Conservation (phyloP, 345 rosid species). For the Citropsis articulata region DNA sequence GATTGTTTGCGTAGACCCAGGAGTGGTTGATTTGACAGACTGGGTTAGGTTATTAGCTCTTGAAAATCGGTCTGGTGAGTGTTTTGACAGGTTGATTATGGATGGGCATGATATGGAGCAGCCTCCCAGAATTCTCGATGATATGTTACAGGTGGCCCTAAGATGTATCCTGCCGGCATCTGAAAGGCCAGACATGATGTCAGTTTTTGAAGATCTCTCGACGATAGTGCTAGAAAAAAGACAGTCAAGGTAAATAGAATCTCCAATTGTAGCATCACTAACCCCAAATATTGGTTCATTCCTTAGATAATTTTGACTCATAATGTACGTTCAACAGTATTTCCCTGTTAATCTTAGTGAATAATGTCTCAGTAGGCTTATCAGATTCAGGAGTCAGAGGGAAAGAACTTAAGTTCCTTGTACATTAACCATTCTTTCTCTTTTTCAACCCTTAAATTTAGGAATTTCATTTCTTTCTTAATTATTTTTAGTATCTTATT, state of each 20-base stretch:
- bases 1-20: conserved; percentile 52
- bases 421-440: conserved; percentile 8
- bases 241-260: conserved; percentile 14
- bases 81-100: conserved; percentile 54
- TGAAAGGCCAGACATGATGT: conserved; percentile 78
- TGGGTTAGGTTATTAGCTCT: conserved; percentile 65
- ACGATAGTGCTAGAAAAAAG: conserved; percentile 17
- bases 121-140: conserved; percentile 34
- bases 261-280: conserved; percentile 10
- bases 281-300: conserved; percentile 17
- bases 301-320: background rate
- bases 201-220: conserved; percentile 60
- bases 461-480: background rate
- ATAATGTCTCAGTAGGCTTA: conserved; percentile 16
- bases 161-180: conserved; percentile 71
- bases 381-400: background rate
- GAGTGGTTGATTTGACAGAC: conserved; percentile 73
- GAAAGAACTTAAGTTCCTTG: background rate
- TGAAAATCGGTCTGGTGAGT: conserved; percentile 50
- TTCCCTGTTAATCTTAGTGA: conserved; percentile 10
- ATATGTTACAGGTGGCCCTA: conserved; percentile 60
- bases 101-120: conserved; percentile 20
- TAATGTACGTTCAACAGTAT: background rate
- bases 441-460: background rate
- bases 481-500: background rate